Conservation (phyloP, 1,284 basidiomycete genomes). For the Paramarasmius palmivorus region DNA sequence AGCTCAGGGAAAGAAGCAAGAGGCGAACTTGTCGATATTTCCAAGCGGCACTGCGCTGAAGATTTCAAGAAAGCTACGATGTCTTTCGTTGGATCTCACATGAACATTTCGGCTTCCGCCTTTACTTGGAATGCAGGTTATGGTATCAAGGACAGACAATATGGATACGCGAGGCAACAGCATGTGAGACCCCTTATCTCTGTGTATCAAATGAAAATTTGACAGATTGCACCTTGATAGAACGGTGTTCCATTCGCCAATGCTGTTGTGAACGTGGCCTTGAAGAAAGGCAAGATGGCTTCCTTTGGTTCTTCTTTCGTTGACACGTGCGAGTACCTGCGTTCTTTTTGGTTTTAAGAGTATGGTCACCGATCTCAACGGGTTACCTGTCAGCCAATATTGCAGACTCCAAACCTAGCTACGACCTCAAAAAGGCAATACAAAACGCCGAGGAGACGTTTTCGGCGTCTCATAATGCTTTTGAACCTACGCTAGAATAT, state of each 20-base stretch:
- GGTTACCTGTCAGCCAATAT: slow-evolving; percentile 33
- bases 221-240: slow-evolving; percentile 19
- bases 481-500: slow-evolving; percentile 35
- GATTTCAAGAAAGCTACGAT: neutral
- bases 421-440: slow-evolving; percentile 28
- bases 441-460: slow-evolving; percentile 28
- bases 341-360: no score
- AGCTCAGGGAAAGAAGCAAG: no score
- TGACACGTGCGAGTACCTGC: slow-evolving; percentile 25
- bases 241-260: slow-evolving; percentile 38
- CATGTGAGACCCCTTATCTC: neutral
- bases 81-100: neutral
- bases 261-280: slow-evolving; percentile 38
- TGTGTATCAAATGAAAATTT: neutral
- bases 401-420: slow-evolving; percentile 29
- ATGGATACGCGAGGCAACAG: neutral
- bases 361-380: neutral
- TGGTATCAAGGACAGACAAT: neutral
- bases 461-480: slow-evolving; percentile 32
- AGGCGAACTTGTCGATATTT: no score
- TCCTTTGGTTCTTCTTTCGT: slow-evolving; percentile 38
- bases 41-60: no score
- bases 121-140: neutral
- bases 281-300: slow-evolving; percentile 27
- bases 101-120: neutral